phyloP scores from a whole-genome alignment of 2,329 filamentous ascomycete species.

The Orbilia oligospora region DNA sequence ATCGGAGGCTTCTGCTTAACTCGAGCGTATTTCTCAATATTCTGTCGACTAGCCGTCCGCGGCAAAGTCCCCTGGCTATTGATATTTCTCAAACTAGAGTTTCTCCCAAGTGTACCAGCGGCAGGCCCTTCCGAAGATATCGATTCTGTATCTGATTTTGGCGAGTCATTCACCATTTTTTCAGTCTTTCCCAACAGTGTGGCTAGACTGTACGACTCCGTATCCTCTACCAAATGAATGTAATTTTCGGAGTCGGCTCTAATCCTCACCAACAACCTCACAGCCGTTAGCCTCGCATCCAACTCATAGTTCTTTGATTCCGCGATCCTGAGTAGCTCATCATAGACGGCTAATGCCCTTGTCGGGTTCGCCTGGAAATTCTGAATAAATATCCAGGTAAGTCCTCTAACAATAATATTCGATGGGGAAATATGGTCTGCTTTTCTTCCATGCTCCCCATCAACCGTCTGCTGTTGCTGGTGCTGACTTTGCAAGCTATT shows the following conservation, averaged over 20 bases:
- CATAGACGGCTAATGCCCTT: slow-evolving; percentile 77
- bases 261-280: slow-evolving; percentile 85
- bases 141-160: slow-evolving; percentile 58
- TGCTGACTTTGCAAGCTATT: slow-evolving; percentile 42
- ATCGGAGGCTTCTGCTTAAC: slow-evolving; percentile 69
- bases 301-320: slow-evolving; percentile 74
- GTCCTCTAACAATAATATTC: slow-evolving; percentile 79
- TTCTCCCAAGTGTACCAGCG: slow-evolving; percentile 53
- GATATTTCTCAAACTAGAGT: slow-evolving; percentile 56
- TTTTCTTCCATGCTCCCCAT: slow-evolving; percentile 63
- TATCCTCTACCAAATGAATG: slow-evolving; percentile 78
- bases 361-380: slow-evolving; percentile 76
- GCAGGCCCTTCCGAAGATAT: slow-evolving; percentile 22
- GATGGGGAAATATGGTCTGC: slow-evolving; percentile 70
- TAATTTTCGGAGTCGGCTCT: slow-evolving; percentile 85
- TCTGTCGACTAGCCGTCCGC: slow-evolving; percentile 65
- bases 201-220: slow-evolving; percentile 81
- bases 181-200: slow-evolving; percentile 77
- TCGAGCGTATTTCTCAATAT: slow-evolving; percentile 65
- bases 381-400: slow-evolving; percentile 82
- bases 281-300: slow-evolving; percentile 79
- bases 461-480: slow-evolving; percentile 63
- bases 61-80: slow-evolving; percentile 55
- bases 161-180: slow-evolving; percentile 69
- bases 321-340: slow-evolving; percentile 76